phyloP scores from a whole-genome alignment of 116 monocot genomes.

The Thalassia testudinum region DNA sequence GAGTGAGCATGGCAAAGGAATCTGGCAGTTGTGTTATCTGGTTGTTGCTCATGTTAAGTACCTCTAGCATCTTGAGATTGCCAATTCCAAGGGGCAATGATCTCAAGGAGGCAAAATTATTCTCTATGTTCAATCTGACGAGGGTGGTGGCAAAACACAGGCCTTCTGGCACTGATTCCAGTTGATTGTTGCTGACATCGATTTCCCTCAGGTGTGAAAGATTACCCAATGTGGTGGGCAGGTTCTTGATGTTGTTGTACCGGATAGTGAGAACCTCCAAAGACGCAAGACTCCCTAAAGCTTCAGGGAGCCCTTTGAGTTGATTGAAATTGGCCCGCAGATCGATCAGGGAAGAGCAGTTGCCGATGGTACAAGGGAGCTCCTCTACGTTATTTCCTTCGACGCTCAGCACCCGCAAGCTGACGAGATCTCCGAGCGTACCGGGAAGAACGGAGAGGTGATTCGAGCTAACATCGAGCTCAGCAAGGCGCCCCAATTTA shows the following conservation, averaged over 20 bases:
- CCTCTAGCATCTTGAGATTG: conserved; percentile 54
- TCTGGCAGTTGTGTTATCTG: conserved; percentile 36
- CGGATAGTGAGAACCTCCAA: conserved; percentile 41
- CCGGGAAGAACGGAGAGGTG: conserved; percentile 22
- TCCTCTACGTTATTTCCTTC: conserved; percentile 52
- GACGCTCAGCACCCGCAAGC: conserved; percentile 30
- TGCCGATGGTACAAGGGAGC: conserved; percentile 49
- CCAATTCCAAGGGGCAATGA: conserved; percentile 38
- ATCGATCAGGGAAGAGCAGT: conserved; percentile 30
- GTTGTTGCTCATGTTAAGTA: conserved; percentile 49
- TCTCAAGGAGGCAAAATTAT: conserved; percentile 37
- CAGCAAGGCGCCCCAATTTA: conserved; percentile 23
- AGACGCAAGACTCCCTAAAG: conserved; percentile 36
- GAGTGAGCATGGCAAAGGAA: conserved; percentile 23
- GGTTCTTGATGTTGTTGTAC: conserved; percentile 41
- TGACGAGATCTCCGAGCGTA: conserved; percentile 25
- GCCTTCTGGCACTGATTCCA: conserved; percentile 42
- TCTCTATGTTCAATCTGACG: conserved; percentile 35
- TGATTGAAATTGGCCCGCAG: conserved; percentile 42
- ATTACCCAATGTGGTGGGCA: conserved; percentile 44
- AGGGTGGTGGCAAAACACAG: conserved; percentile 39
- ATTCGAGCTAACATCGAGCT: conserved; percentile 44
- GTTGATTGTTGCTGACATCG: conserved; percentile 45
- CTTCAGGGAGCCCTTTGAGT: conserved; percentile 43
- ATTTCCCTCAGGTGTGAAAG: conserved; percentile 40